A percentile compares a stretch with the other conserved stretches of the same genome.
These are phyloP conservation scores for Colletotrichum lentis DNA, from an alignment of 2,329 filamentous ascomycete genomes.

Conservation along the genomic window DNA sequence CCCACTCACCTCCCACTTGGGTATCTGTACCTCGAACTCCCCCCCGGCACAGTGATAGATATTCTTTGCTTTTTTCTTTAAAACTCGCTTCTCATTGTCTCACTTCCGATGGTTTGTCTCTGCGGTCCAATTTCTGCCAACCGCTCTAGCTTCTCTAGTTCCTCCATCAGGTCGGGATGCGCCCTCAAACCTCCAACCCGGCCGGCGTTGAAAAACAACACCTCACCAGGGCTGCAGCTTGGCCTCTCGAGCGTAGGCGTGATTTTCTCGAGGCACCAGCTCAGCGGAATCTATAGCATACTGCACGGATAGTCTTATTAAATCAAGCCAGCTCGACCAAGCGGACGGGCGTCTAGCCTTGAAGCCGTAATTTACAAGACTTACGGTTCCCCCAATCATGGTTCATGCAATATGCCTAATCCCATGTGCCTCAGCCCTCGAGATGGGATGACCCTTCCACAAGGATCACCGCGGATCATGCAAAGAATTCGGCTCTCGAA, in stretches of 20 bases:
- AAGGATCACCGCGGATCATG: conserved; percentile 26
- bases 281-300: neutral
- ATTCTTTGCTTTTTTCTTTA: neutral
- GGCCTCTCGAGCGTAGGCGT: neutral
- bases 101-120: conserved; percentile 22
- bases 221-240: neutral
- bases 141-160: conserved; percentile 9
- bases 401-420: conserved; percentile 22
- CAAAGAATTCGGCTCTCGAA: conserved; percentile 16
- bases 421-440: conserved; percentile 12
- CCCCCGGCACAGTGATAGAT: neutral
- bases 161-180: conserved; percentile 19
- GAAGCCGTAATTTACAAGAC: conserved; percentile 21
- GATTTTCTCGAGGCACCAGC: neutral
- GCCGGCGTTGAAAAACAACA: neutral
- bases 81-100: conserved; percentile 4
- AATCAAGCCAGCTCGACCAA: conserved; percentile 1
- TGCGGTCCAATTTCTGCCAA: conserved; percentile 10
- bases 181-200: neutral
- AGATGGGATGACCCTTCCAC: conserved; percentile 21
- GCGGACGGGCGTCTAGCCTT: conserved; percentile 28
- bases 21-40: neutral
- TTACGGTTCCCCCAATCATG: conserved; percentile 6
- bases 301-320: neutral
- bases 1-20: no score